Percentiles rank a stretch among this genome's conserved stretches.
Evolutionary conservation across 1,139 yeast species (phyloP).

Genomic region (Geotrichum carabidarum): DNA sequence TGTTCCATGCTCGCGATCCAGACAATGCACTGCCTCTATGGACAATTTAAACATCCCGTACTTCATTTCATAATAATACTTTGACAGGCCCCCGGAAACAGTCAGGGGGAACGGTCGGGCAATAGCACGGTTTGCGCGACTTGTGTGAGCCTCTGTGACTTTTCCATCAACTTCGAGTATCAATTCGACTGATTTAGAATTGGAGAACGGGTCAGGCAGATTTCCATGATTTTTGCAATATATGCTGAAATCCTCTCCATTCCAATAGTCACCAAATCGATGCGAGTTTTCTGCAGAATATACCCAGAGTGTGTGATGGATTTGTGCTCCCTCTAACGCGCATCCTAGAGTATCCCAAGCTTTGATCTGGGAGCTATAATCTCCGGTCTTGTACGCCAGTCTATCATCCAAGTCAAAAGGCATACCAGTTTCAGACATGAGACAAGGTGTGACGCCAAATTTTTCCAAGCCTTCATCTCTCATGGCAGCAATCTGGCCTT

Average conservation of each 20-base stretch:
- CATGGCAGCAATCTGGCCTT: constrained; percentile 60
- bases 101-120: constrained; percentile 68
- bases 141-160: constrained; percentile 43
- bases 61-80: constrained; percentile 53
- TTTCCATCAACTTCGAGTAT: not conserved
- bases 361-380: constrained; percentile 61
- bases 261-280: constrained; percentile 81
- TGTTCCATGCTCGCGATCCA: constrained; percentile 39
- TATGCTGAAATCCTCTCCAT: constrained; percentile 81
- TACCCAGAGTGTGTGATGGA: constrained; percentile 78
- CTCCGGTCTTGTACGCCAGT: constrained; percentile 55
- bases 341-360: constrained; percentile 74
- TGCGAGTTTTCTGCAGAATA: constrained; percentile 66
- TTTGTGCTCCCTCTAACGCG: constrained; percentile 65
- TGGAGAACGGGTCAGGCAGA: not conserved
- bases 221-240: constrained; percentile 47
- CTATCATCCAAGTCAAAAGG: constrained; percentile 86
- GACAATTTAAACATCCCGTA: constrained; percentile 47
- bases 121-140: constrained; percentile 64
- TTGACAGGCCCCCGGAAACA: constrained; percentile 48
- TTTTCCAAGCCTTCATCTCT: constrained; percentile 52
- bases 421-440: constrained; percentile 88
- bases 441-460: constrained; percentile 58
- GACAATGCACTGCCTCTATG: constrained; percentile 32
- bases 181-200: not conserved